Conservation (phyloP, 352 stramenopile genomes). For the Phytophthora multivora region DNA sequence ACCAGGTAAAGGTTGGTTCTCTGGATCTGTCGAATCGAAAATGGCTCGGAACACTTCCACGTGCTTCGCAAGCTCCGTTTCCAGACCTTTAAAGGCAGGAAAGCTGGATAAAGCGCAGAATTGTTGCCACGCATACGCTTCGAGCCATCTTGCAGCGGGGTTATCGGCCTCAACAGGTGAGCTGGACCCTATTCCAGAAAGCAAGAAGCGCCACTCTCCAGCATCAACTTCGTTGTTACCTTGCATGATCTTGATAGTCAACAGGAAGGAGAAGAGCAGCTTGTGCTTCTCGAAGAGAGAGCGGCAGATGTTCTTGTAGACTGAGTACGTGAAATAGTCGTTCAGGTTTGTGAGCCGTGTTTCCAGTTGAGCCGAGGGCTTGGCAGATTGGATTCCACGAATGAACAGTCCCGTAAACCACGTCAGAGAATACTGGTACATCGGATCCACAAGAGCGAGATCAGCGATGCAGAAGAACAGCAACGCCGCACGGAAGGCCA, state of each 20-base stretch:
- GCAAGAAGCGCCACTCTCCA: slow-evolving; percentile 91
- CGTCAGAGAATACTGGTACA: slow-evolving; percentile 94
- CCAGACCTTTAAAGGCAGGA: slow-evolving; percentile 41
- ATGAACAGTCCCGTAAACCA: slow-evolving; percentile 95
- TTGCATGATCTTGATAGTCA: slow-evolving; percentile 90
- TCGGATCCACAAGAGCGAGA: slow-evolving; percentile 86
- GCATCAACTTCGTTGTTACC: slow-evolving; percentile 79
- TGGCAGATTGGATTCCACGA: slow-evolving; percentile 84
- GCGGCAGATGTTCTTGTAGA: slow-evolving; percentile 94
- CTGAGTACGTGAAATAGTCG: slow-evolving; percentile 93
- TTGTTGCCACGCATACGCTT: slow-evolving; percentile 80
- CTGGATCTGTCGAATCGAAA: slow-evolving; percentile 85
- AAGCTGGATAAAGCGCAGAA: slow-evolving; percentile 41
- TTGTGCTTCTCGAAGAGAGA: slow-evolving; percentile 96
- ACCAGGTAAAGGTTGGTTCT: slow-evolving; percentile 82
- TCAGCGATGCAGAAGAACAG: slow-evolving; percentile 94
- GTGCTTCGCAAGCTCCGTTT: slow-evolving; percentile 43
- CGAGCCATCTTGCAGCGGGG: slow-evolving; percentile 47
- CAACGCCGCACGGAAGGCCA: slow-evolving; percentile 87
- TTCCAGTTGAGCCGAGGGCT: slow-evolving; percentile 64
- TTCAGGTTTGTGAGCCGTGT: slow-evolving; percentile 88
- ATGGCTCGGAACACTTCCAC: slow-evolving; percentile 61
- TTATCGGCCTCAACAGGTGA: slow-evolving; percentile 26
- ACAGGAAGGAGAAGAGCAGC: slow-evolving; percentile 92
- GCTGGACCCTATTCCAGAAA: slow-evolving; percentile 76